Base-by-base conservation (phyloP, 192 early-diverging fungal species). In the Coemansia javaensis region DNA sequence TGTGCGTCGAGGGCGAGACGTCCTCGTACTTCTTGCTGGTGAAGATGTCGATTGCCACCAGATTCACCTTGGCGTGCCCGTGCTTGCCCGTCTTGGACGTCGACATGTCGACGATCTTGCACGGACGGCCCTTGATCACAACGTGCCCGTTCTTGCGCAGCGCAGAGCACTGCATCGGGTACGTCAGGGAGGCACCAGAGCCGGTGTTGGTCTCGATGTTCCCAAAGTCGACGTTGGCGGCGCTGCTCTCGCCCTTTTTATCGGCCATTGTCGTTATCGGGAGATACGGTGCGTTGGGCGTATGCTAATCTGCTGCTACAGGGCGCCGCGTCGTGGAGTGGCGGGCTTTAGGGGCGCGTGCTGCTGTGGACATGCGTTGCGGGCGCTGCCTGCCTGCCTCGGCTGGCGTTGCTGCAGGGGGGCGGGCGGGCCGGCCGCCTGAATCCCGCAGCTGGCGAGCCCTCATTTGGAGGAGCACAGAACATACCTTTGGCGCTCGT, bases 81-180 rank as follows among this genome's bases (percentile, higher is more conserved):
- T 99, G 97, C 92, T 99, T 99, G 68, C 97, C 97, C 60, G 97
- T 99, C 88, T 99, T 99, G 80, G 94, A 98, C 78, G 97, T 99
- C 45, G 93, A 93, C 91, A 99, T 98, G 70, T 97, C 93, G 40
- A 95, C 84, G 45, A 99, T 96, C 89, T 98, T 99, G 86, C 97
- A 99, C 69, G 97, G 97, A 48, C 93, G 90, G 50, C 91, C 90
- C 85, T 98, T 99, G 71, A 99, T 89, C 53, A 93, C 84, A 59
- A 99, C 97, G 80, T 87, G 82, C 14, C 94, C 97, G 84, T 87
- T 88, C 87, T 97, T 99, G 74, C 97, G 86, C 61, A 99, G 90
- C 57, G 93, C 91, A 77, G 97, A 99, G 81, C 97, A 99, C 84
- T 97, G 94, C 79, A 97, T 83, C 60, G 97, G 97, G 84, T 79